These are phyloP conservation scores for Rhynchosporium agropyri DNA, from an alignment of 2,329 filamentous ascomycete genomes.

Conservation along the genomic window DNA sequence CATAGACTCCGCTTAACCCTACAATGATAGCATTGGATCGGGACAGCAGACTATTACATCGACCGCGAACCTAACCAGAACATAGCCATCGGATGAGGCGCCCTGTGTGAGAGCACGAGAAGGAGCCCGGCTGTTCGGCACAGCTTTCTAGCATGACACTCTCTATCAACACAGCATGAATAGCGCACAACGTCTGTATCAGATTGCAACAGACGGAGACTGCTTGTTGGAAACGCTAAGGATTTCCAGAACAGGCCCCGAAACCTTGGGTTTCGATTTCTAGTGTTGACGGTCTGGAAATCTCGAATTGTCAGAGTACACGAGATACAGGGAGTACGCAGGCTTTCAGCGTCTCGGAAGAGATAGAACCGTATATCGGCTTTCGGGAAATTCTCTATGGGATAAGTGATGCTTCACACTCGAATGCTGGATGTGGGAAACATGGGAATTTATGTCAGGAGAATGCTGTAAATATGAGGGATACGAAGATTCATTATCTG, in stretches of 20 bases:
- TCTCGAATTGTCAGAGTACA: conserved; percentile 36
- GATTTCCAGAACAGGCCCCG: conserved; percentile 44
- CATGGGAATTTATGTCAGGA: conserved; percentile 38
- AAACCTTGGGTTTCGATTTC: conserved; percentile 44
- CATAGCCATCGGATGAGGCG: conserved; percentile 51
- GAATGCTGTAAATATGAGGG: conserved; percentile 11
- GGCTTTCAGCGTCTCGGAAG: conserved; percentile 14
- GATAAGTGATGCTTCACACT: background rate
- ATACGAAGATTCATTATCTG: background rate
- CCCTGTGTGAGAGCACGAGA: conserved; percentile 50
- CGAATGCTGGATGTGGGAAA: background rate
- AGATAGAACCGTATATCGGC: conserved; percentile 24
- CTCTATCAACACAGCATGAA: conserved; percentile 35
- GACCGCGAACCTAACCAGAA: conserved; percentile 37
- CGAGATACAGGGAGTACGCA: conserved; percentile 31
- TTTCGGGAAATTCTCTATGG: conserved; percentile 44
- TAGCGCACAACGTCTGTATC: conserved; percentile 22
- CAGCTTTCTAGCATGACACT: conserved; percentile 52
- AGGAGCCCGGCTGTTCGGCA: conserved; percentile 55
- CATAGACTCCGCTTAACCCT: no score
- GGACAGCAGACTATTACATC: no score
- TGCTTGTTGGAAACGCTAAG: conserved; percentile 35
- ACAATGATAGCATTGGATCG: no score
- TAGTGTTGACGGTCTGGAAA: conserved; percentile 40
- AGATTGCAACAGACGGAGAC: conserved; percentile 28